Evolutionary conservation across 768 basidiomycete genomes (phyloP), one percentile per base, ranked within the genome.

Genomic region (Boletus vermiculosoides): DNA sequence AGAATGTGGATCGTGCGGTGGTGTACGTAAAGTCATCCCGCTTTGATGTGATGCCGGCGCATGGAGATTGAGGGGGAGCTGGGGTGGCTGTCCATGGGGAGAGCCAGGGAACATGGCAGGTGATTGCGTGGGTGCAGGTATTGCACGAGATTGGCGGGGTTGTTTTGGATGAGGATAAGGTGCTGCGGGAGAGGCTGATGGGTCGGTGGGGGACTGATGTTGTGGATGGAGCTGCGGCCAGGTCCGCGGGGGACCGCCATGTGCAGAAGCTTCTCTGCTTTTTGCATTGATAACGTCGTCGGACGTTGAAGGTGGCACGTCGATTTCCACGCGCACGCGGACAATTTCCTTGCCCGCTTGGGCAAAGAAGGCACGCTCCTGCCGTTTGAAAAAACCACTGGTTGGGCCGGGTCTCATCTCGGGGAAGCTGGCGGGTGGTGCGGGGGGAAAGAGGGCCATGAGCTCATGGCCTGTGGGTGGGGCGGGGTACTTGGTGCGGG

Each of bases 401-500:
- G 90, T 90, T 4, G 87, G 83, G 1, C 85, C 84, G 2, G 81
- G 77, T 54, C 82, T 75, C 73, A 83, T 77, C 61, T 83, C 82
- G 31, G 77, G 74, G 50, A 80, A 81, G 50, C 42, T 79, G 45
- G 80, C 77, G 1, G 89, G 89, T 16, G 87, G 80, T 4, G 83
- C 75, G 6, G 89, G 80, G 1, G 90, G 90, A 67, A 91, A 92
- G 75, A 92, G 81, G 15, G 87, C 87, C 90, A 92, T 92, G 63
- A 92, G 80, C 62, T 92, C 88, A 63, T 92, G 89, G 2, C 89
- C 89, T 0, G 87, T 89, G 5, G 88, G 86, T 1, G 90, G 90
- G 1, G 86, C 82, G 18, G 89, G 89, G 67, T 83, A 88, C 60
- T 84, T 85, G 55, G 10, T 85, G 76, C 3, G 79, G 4, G 73